Percentiles rank a stretch among this genome's conserved stretches.
Conservation (phyloP, 2,329 filamentous ascomycete genomes). For the Talaromyces sp. region DNA sequence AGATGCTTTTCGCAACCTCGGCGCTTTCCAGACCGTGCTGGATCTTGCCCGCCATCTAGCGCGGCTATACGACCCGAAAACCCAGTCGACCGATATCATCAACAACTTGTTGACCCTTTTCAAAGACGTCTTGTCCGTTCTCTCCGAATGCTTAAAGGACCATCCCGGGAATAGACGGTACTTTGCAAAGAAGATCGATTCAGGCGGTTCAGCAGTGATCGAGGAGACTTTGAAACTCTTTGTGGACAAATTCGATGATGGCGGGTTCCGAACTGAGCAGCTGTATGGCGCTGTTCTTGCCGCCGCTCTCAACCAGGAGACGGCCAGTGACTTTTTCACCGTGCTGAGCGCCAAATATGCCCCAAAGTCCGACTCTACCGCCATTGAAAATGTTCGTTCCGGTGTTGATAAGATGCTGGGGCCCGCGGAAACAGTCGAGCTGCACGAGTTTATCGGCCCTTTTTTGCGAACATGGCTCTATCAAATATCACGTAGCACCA, state of each 20-base stretch:
- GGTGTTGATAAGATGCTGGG: slow-evolving; percentile 35
- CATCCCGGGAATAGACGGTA: slow-evolving; percentile 85
- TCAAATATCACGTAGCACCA: slow-evolving; percentile 53
- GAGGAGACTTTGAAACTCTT: slow-evolving; percentile 65
- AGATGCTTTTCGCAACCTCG: slow-evolving; percentile 77
- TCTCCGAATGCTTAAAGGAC: slow-evolving; percentile 69
- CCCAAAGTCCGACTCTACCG: slow-evolving; percentile 11
- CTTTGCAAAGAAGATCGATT: slow-evolving; percentile 71
- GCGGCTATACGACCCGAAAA: slow-evolving; percentile 66
- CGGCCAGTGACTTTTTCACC: slow-evolving; percentile 64
- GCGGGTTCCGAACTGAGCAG: slow-evolving; percentile 55
- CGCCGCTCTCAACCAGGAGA: slow-evolving; percentile 75
- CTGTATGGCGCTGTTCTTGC: slow-evolving; percentile 78
- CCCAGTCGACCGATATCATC: slow-evolving; percentile 57
- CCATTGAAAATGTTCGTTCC: slow-evolving; percentile 20
- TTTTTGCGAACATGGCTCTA: slow-evolving; percentile 49
- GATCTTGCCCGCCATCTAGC: slow-evolving; percentile 65
- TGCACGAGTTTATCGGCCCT: slow-evolving; percentile 34
- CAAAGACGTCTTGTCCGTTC: slow-evolving; percentile 51
- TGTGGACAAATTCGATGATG: slow-evolving; percentile 52
- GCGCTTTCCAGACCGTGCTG: slow-evolving; percentile 72
- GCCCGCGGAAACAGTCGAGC: slow-evolving; percentile 39
- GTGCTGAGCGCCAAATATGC: slow-evolving; percentile 29
- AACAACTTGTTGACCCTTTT: slow-evolving; percentile 67
- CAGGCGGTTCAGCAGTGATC: slow-evolving; percentile 72